These are phyloP conservation scores for Penicillium argentinense DNA, from an alignment of 495 filamentous ascomycete species.

Conservation along the genomic window DNA sequence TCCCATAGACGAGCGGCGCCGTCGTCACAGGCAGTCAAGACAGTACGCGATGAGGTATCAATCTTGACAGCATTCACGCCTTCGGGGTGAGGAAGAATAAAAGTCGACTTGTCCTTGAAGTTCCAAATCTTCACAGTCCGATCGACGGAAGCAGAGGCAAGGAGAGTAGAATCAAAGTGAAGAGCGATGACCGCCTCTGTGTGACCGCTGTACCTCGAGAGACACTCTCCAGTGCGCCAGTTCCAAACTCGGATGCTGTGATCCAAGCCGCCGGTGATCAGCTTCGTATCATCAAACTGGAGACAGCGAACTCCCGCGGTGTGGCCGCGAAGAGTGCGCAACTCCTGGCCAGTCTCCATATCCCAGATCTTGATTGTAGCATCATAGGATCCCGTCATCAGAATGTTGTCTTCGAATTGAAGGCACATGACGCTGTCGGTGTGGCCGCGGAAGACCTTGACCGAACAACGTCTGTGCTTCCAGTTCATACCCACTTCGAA, in stretches of 20 bases:
- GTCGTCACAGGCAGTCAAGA: slow-evolving; percentile 93
- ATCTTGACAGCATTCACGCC: slow-evolving; percentile 94
- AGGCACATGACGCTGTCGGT: slow-evolving; percentile 94
- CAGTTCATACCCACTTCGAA: slow-evolving; percentile 92
- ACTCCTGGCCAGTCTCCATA: slow-evolving; percentile 79
- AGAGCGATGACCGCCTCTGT: slow-evolving; percentile 77
- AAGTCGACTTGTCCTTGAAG: slow-evolving; percentile 78
- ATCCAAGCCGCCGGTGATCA: slow-evolving; percentile 84
- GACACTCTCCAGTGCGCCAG: slow-evolving; percentile 87
- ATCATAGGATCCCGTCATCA: slow-evolving; percentile 95
- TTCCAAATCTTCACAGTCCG: slow-evolving; percentile 92
- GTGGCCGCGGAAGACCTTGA: slow-evolving; percentile 81
- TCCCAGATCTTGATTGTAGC: slow-evolving; percentile 95
- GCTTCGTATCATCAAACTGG: slow-evolving; percentile 88
- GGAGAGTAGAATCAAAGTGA: slow-evolving; percentile 78
- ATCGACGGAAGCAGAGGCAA: slow-evolving; percentile 87
- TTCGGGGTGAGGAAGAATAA: slow-evolving; percentile 76
- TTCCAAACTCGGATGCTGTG: slow-evolving; percentile 90
- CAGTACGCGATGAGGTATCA: slow-evolving; percentile 74
- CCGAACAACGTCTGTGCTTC: slow-evolving; percentile 87
- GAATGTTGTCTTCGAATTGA: slow-evolving; percentile 90
- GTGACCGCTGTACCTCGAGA: slow-evolving; percentile 78
- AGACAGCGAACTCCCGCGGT: slow-evolving; percentile 79
- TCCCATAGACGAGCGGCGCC: slow-evolving; percentile 92
- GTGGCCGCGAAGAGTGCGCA: slow-evolving; percentile 82